Conservation (phyloP, 495 filamentous ascomycete genomes). For the Penicillium pancosmium region DNA sequence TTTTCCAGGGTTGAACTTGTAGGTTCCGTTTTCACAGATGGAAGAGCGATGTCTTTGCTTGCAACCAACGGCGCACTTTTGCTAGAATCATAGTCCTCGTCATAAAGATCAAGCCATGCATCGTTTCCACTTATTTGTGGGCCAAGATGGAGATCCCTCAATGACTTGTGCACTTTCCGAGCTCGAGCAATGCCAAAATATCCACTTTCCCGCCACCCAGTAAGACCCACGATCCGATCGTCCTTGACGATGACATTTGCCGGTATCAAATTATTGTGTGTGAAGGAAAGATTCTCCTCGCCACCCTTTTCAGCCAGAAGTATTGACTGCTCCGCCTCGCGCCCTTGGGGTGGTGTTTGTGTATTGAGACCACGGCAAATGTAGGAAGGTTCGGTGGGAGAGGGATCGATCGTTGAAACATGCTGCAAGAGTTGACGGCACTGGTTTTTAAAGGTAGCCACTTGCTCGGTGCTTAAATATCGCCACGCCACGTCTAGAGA, state of each 20-base stretch:
- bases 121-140: constrained; percentile 13
- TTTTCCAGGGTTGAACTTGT: constrained; percentile 33
- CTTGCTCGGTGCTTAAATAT: constrained; percentile 38
- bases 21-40: constrained; percentile 43
- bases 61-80: constrained; percentile 12
- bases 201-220: constrained; percentile 46
- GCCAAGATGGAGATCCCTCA: constrained; percentile 28
- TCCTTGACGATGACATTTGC: constrained; percentile 44
- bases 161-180: constrained; percentile 35
- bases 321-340: constrained; percentile 34
- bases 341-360: constrained; percentile 28
- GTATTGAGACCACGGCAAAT: constrained; percentile 41
- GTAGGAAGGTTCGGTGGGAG: constrained; percentile 39
- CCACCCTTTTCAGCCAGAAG: constrained; percentile 31
- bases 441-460: constrained; percentile 39
- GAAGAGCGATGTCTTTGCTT: constrained; percentile 23
- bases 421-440: constrained; percentile 38
- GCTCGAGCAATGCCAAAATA: constrained; percentile 45
- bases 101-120: constrained; percentile 43
- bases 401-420: constrained; percentile 28
- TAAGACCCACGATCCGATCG: constrained; percentile 41
- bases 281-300: constrained; percentile 33
- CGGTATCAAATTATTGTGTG: constrained; percentile 45
- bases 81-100: constrained; percentile 21
- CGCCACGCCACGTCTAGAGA: constrained; percentile 49